Conservation (phyloP, 495 filamentous ascomycete species). For the Aspergillus biplanus region DNA sequence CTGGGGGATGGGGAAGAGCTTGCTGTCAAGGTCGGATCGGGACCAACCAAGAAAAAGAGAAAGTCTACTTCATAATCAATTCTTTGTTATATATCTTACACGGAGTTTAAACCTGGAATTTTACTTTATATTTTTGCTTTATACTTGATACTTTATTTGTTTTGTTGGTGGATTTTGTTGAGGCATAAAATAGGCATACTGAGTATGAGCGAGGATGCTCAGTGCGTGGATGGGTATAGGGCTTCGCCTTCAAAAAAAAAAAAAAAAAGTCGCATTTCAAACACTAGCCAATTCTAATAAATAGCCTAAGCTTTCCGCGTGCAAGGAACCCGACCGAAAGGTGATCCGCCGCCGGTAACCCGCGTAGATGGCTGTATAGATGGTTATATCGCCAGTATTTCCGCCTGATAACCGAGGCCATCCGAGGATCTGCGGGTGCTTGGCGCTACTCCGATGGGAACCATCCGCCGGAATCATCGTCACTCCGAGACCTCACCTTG, state of each 20-base stretch:
- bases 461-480: slow-evolving; percentile 21
- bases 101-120: slow-evolving; percentile 9
- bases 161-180: background rate
- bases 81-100: slow-evolving; percentile 13
- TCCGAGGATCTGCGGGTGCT: slow-evolving; percentile 45
- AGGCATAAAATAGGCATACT: too few relatives aligned
- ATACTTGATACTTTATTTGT: background rate
- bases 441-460: slow-evolving; percentile 29
- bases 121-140: slow-evolving; percentile 22
- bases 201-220: too few relatives aligned
- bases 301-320: background rate
- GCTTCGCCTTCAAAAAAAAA: too few relatives aligned
- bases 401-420: slow-evolving; percentile 43
- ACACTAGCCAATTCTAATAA: background rate
- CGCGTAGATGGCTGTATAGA: slow-evolving; percentile 5
- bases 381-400: slow-evolving; percentile 7
- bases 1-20: slow-evolving; percentile 42
- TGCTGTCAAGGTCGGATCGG: slow-evolving; percentile 24
- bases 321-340: background rate
- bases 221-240: too few relatives aligned
- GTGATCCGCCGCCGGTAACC: background rate
- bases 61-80: slow-evolving; percentile 46
- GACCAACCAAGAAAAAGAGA: slow-evolving; percentile 46
- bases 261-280: too few relatives aligned
- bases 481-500: slow-evolving; percentile 37